Evolutionary conservation across 2,329 filamentous ascomycete species (phyloP).

Genomic region (Dactylonectria macrodidyma): DNA sequence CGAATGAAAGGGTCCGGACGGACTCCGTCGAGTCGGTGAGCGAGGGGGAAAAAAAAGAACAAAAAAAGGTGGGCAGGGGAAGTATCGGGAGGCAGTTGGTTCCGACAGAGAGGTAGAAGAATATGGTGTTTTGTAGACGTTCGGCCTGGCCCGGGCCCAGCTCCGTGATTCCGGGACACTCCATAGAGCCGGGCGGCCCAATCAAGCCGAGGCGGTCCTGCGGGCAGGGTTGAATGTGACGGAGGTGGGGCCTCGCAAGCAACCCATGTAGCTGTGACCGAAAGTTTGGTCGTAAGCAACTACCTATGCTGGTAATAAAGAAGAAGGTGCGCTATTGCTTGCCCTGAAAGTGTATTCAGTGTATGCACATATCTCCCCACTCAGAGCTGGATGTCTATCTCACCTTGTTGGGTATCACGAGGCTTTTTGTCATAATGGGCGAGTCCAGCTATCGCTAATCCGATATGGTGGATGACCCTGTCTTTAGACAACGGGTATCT

Average conservation of each 20-base stretch:
- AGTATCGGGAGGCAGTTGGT: slow-evolving; percentile 1
- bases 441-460: too few relatives aligned
- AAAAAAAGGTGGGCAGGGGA: not conserved
- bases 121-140: slow-evolving; percentile 9
- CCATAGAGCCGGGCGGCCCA: slow-evolving; percentile 46
- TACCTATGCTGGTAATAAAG: too few relatives aligned
- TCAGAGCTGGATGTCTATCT: too few relatives aligned
- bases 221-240: slow-evolving; percentile 40
- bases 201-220: slow-evolving; percentile 44
- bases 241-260: slow-evolving; percentile 31
- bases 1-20: not conserved
- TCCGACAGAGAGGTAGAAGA: not conserved
- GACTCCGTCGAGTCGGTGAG: not conserved
- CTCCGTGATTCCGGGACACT: slow-evolving; percentile 49
- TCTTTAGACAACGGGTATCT: too few relatives aligned
- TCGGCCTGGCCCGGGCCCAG: slow-evolving; percentile 24
- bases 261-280: not conserved
- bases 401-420: too few relatives aligned
- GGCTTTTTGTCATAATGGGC: too few relatives aligned
- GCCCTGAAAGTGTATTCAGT: too few relatives aligned
- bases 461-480: too few relatives aligned
- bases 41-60: not conserved
- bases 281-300: too few relatives aligned
- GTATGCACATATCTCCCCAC: too few relatives aligned
- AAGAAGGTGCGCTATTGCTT: too few relatives aligned